Conservation (phyloP, 345 rosid genomes). For the Zanthoxylum bungeanum region DNA sequence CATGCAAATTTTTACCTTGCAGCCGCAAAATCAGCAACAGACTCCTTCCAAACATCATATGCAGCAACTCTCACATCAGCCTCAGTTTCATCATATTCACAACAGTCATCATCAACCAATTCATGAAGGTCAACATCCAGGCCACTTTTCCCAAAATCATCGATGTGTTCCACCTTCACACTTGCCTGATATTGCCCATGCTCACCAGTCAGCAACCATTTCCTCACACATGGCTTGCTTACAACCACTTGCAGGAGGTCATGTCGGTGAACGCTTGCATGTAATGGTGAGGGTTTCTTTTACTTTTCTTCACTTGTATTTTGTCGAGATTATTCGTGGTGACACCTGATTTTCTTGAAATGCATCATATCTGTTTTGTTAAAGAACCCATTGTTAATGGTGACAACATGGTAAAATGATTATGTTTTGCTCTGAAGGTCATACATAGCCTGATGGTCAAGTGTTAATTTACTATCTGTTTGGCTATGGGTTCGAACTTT, state of each 20-base stretch:
- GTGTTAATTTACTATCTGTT: too few species aligned
- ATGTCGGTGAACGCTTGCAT: slow-evolving; percentile 61
- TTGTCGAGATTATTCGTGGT: neutral
- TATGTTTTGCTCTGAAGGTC: neutral
- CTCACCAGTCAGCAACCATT: slow-evolving; percentile 64
- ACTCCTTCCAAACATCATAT: slow-evolving; percentile 72
- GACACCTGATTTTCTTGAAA: neutral
- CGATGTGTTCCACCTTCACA: slow-evolving; percentile 55
- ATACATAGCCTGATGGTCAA: too few species aligned
- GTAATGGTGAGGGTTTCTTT: slow-evolving; percentile 47
- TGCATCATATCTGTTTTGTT: neutral
- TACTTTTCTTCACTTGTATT: too few species aligned
- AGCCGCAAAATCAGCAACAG: slow-evolving; percentile 58
- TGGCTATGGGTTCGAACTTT: too few species aligned
- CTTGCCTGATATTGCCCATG: slow-evolving; percentile 61
- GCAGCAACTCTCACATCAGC: slow-evolving; percentile 52
- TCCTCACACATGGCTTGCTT: slow-evolving; percentile 85
- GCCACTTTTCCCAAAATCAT: slow-evolving; percentile 68
- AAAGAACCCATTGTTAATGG: neutral
- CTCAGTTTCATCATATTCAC: slow-evolving; percentile 71
- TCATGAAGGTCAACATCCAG: slow-evolving; percentile 51
- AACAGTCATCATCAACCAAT: slow-evolving; percentile 64
- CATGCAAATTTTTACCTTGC: slow-evolving; percentile 15
- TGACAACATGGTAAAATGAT: neutral
- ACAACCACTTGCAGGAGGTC: slow-evolving; percentile 68